Conservation (phyloP, 306 rosid genomes). For the Adenanthera pavonina region DNA sequence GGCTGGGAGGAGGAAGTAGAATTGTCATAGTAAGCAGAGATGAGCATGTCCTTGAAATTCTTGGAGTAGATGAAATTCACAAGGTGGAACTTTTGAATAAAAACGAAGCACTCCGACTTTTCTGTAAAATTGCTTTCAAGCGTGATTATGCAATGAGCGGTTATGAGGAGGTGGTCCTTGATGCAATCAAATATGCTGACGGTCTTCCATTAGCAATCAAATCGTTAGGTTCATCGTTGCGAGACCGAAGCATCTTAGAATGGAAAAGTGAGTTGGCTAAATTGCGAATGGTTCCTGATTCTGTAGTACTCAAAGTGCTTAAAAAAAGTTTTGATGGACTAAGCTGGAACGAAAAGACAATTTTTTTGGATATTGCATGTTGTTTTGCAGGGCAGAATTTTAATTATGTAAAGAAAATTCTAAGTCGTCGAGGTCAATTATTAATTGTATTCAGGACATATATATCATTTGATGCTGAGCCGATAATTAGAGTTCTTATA, state of each 20-base stretch:
- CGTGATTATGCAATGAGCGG: not conserved
- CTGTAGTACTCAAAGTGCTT: not conserved
- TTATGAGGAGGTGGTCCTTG: not conserved
- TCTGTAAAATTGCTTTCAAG: not conserved
- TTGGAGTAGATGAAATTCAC: not conserved
- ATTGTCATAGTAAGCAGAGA: not conserved
- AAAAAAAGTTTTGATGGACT: not conserved
- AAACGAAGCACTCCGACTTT: not conserved
- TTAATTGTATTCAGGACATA: no score
- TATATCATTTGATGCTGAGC: not conserved
- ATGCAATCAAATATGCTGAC: not conserved
- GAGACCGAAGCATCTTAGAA: not conserved
- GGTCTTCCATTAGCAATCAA: conserved; percentile 5
- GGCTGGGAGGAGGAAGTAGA: not conserved
- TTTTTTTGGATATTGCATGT: not conserved
- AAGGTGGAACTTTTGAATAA: not conserved
- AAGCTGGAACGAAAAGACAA: not conserved
- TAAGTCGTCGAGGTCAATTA: no score
- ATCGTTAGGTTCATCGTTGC: not conserved
- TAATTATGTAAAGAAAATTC: not conserved
- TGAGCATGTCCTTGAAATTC: not conserved
- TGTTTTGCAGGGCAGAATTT: not conserved
- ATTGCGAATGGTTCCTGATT: not conserved
- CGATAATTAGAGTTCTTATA: not conserved
- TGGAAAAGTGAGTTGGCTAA: not conserved